These are phyloP conservation scores for Solanum neorickii DNA, from an alignment of 257 asterid genomes.

Conservation along the genomic window DNA sequence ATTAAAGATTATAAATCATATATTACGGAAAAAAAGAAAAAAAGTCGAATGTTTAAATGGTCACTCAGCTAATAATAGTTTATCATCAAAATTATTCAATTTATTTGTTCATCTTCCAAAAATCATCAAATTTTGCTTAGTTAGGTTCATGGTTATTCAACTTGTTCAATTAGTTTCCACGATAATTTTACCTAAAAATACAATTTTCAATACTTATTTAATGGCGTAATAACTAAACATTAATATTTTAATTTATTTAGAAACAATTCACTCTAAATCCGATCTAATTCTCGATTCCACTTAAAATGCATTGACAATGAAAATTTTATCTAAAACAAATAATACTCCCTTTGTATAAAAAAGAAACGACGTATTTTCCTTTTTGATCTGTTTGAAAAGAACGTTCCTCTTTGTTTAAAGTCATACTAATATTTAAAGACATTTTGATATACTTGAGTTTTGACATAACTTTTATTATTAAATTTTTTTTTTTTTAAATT, in stretches of 20 bases:
- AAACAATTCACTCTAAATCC: neutral
- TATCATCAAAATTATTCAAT: too few relatives aligned
- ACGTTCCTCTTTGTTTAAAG: rapidly evolving
- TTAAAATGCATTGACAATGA: neutral
- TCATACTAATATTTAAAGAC: too few relatives aligned
- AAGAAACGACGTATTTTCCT: rapidly evolving
- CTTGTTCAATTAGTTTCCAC: neutral
- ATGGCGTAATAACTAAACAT: neutral
- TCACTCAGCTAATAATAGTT: neutral
- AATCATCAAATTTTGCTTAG: neutral
- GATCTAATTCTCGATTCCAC: too few relatives aligned
- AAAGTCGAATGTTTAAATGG: neutral
- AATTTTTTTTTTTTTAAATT: too few relatives aligned
- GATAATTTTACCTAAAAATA: neutral
- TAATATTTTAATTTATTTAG: neutral
- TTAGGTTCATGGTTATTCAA: neutral
- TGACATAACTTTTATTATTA: too few relatives aligned
- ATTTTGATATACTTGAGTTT: too few relatives aligned
- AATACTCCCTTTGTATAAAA: too few relatives aligned
- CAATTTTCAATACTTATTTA: neutral
- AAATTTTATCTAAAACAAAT: neutral
- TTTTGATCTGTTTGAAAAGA: too few relatives aligned
- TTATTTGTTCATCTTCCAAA: too few relatives aligned
- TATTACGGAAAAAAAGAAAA: neutral
- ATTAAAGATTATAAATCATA: neutral